Percentiles rank a stretch among this genome's conserved stretches.
Evolutionary conservation across 768 basidiomycete species (phyloP).

Genomic region (Suillus placidus): DNA sequence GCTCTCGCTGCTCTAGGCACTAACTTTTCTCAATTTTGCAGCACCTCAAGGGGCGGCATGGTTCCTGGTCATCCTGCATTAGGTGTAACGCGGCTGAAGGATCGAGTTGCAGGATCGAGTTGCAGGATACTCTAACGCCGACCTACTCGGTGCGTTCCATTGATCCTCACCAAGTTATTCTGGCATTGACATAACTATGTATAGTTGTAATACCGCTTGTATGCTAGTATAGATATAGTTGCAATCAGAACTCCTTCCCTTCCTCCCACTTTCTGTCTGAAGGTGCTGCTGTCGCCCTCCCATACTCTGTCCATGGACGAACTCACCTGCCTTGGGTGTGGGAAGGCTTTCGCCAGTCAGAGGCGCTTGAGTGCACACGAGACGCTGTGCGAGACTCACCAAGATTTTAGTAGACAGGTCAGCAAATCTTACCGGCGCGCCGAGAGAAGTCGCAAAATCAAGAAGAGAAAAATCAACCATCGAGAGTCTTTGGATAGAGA

Average conservation of each 20-base stretch:
- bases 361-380: conserved; percentile 5
- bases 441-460: not conserved
- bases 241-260: not conserved
- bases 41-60: too few species aligned
- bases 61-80: too few species aligned
- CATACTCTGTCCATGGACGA: not conserved
- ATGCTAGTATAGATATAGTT: too few species aligned
- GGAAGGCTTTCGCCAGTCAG: conserved; percentile 6
- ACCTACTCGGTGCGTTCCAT: too few species aligned
- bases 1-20: conserved; percentile 28
- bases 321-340: conserved; percentile 8
- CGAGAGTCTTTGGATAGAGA: not conserved
- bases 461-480: conserved; percentile 1
- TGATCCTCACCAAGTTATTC: too few species aligned
- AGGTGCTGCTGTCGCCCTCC: not conserved
- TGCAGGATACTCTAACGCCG: too few species aligned
- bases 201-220: too few species aligned
- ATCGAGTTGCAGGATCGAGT: too few species aligned
- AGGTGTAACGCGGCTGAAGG: too few species aligned
- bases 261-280: not conserved
- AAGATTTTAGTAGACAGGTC: not conserved
- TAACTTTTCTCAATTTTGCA: too few species aligned
- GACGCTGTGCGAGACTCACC: not conserved
- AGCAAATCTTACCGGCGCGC: not conserved
- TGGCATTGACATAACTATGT: too few species aligned